Conservation (phyloP, 2,329 filamentous ascomycete species). For the Aureobasidium sp. region DNA sequence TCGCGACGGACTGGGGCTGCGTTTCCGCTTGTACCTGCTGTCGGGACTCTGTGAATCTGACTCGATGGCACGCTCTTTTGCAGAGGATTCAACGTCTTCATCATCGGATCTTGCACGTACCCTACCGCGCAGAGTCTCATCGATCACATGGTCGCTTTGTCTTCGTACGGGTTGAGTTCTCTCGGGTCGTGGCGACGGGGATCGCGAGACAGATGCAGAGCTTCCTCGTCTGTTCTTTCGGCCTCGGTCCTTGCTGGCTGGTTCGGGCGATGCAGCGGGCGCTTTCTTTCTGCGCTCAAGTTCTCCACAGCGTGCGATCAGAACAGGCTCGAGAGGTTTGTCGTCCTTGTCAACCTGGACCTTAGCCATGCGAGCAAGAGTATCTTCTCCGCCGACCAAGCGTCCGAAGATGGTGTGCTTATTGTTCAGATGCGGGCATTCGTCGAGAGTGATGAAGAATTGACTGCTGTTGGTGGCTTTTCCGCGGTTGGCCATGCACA, state of each 20-base stretch:
- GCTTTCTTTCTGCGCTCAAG: conserved; percentile 28
- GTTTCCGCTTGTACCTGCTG: conserved; percentile 28
- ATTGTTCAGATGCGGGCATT: conserved; percentile 32
- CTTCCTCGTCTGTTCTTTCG: conserved; percentile 15
- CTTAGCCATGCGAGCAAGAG: conserved; percentile 28
- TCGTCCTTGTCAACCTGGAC: conserved; percentile 32
- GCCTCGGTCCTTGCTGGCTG: conserved; percentile 12
- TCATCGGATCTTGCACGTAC: conserved; percentile 25
- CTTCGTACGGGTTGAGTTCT: conserved; percentile 22
- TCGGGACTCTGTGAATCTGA: conserved; percentile 20
- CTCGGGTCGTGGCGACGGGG: conserved; percentile 19
- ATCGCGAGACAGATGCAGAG: conserved; percentile 9
- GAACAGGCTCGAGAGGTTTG: conserved; percentile 28
- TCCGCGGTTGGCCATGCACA: conserved; percentile 36
- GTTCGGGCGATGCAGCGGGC: not conserved
- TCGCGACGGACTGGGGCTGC: conserved; percentile 22
- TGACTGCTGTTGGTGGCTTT: conserved; percentile 35
- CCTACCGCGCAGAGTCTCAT: conserved; percentile 30
- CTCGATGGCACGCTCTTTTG: conserved; percentile 24
- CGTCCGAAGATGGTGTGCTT: conserved; percentile 37
- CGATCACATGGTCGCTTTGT: conserved; percentile 28
- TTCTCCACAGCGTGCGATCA: conserved; percentile 33
- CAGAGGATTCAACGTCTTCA: conserved; percentile 18
- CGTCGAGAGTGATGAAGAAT: conserved; percentile 37
- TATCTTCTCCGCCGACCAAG: conserved; percentile 30